Evolutionary conservation across 306 rosid species (phyloP).

Genomic region (apple (Malus domestica)): ASM211411v1 NC_041790.1:16815001-16815500

Average conservation of each 20-base stretch:
- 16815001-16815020: constrained; percentile 87
- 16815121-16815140: constrained; percentile 95
- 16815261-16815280: constrained; percentile 50
- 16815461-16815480: not conserved
- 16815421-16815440: constrained; percentile 41
- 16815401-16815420: constrained; percentile 55
- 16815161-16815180: constrained; percentile 79
- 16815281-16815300: constrained; percentile 60
- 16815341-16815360: constrained; percentile 89
- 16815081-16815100: constrained; percentile 71
- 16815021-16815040: constrained; percentile 89
- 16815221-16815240: constrained; percentile 41
- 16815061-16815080: constrained; percentile 93
- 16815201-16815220: constrained; percentile 64
- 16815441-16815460: constrained; percentile 10
- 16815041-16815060: constrained; percentile 97
- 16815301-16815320: constrained; percentile 66
- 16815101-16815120: constrained; percentile 81
- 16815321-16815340: constrained; percentile 74
- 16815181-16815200: constrained; percentile 59
- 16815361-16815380: constrained; percentile 72
- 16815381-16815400: constrained; percentile 68
- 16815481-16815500: not conserved
- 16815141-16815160: constrained; percentile 97
- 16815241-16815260: constrained; percentile 44